These are phyloP conservation scores for Ophiocordyceps polyrhachis-furcata DNA, from an alignment of 2,329 filamentous ascomycete species.

Conservation along the genomic window DNA sequence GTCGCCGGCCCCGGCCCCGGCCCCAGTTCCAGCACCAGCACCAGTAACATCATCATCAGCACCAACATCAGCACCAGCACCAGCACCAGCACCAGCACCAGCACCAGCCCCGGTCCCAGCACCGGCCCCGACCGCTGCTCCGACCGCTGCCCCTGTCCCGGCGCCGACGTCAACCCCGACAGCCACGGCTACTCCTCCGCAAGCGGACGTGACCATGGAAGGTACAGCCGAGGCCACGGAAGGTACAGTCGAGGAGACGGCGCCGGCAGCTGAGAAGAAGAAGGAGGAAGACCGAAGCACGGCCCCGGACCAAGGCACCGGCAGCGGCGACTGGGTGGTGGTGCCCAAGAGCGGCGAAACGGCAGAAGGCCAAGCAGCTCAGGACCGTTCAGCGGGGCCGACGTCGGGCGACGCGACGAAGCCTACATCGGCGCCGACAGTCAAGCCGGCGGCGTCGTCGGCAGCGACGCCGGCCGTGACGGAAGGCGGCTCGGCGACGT, in stretches of 20 bases:
- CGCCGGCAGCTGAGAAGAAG: conserved; percentile 3
- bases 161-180: neutral
- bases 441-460: conserved; percentile 13
- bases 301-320: conserved; percentile 30
- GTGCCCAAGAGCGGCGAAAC: conserved; percentile 43
- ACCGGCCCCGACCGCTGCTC: neutral
- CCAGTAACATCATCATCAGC: conserved; percentile 1
- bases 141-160: neutral
- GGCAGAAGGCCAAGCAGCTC: conserved; percentile 13
- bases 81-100: too few species aligned
- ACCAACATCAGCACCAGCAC: too few species aligned
- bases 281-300: conserved; percentile 16
- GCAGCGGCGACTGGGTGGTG: conserved; percentile 55
- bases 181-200: conserved; percentile 3
- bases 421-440: conserved; percentile 1
- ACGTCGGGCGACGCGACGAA: conserved; percentile 6
- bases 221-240: conserved; percentile 20
- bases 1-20: conserved; percentile 20
- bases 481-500: conserved; percentile 23
- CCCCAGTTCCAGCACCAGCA: conserved; percentile 3
- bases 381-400: neutral
- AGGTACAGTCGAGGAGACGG: too few species aligned
- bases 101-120: neutral
- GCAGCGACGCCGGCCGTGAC: conserved; percentile 25
- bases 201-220: conserved; percentile 29